Base-by-base conservation (phyloP, 345 rosid genomes). In the Aegle marmelos region DNA sequence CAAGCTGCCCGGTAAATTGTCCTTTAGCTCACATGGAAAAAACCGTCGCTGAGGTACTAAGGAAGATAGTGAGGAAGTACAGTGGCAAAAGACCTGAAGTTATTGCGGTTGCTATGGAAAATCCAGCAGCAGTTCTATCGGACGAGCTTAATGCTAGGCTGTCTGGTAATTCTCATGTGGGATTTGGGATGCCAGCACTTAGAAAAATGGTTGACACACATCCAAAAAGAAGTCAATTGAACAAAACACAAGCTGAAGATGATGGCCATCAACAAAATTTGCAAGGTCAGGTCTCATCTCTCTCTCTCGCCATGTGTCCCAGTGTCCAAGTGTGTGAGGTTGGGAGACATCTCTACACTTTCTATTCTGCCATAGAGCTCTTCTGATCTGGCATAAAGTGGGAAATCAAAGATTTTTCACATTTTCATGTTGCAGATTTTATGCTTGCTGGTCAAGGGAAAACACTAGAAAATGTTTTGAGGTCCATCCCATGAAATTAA, bases 11-110 rank as follows among this genome's bases (percentile, higher is more conserved):
- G 39, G 91, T 90, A 75, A 91, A 79, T 41, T 89, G 97, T 81
- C 98, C 98, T 79, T 86, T 94, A 82, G 79, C 90, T 72, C 99
- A 96, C 86, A 84, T 94, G 91, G 99, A 96, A 85, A 92, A 94
- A 89, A 91, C 89, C 10, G 98, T 94, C 39, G 83, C 97, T 1
- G 98, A 92, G 81, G 83, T 96, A 21, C 78, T 96, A 77, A 90
- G 97, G 85, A 96, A 94, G 88, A 91, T 90, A 86, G 99, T 96
- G 25, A 85, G 99, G 82, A 96, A 96, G 85, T 94, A 96, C 75
- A 91, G 99, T 77, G 90, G 98, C 30, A 96, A 92, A 85, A 91
- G 97, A 48, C 99, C 99, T 59, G 99, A 96, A 83, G 94, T 96
- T 59, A 92, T 96, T 80, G 92, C 90, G 58, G 74, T 91, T 73